Evolutionary conservation across 2,329 filamentous ascomycete species (phyloP).

Genomic region (Aspergillus cejpii): DNA sequence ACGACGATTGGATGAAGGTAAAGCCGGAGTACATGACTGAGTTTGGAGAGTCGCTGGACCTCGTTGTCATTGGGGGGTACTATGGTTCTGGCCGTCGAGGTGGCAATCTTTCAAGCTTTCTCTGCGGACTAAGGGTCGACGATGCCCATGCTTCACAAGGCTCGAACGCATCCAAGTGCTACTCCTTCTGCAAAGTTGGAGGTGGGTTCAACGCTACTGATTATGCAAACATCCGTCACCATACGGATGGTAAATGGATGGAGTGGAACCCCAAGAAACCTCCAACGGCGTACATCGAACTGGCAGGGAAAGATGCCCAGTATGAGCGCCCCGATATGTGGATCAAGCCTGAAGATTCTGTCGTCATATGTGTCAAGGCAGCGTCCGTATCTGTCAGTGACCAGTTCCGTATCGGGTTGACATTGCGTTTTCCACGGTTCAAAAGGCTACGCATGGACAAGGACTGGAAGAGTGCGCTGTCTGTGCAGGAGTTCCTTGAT

Average conservation of each 20-base stretch:
- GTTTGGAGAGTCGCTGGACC: constrained; percentile 88
- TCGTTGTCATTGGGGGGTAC: constrained; percentile 83
- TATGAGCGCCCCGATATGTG: constrained; percentile 80
- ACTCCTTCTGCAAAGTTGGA: constrained; percentile 98
- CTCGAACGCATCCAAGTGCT: constrained; percentile 64
- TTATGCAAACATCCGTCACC: constrained; percentile 73
- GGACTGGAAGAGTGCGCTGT: constrained; percentile 72
- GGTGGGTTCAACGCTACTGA: constrained; percentile 82
- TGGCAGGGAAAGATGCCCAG: constrained; percentile 70
- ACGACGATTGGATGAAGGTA: constrained; percentile 96
- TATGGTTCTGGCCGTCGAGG: constrained; percentile 83
- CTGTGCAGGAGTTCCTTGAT: constrained; percentile 67
- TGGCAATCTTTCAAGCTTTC: constrained; percentile 72
- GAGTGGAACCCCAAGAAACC: constrained; percentile 74
- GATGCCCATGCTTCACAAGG: constrained; percentile 56
- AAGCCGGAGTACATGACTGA: constrained; percentile 98
- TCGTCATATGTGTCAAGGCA: constrained; percentile 85
- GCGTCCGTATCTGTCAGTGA: constrained; percentile 68
- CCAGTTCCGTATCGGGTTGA: constrained; percentile 68
- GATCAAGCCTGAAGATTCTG: constrained; percentile 82
- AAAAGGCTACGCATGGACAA: constrained; percentile 75
- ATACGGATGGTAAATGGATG: constrained; percentile 86
- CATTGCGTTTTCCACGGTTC: constrained; percentile 86
- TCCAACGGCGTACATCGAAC: constrained; percentile 69
- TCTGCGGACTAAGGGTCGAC: constrained; percentile 79